phyloP scores from a whole-genome alignment of 2,329 filamentous ascomycete species.

The Coleophoma crateriformis region DNA sequence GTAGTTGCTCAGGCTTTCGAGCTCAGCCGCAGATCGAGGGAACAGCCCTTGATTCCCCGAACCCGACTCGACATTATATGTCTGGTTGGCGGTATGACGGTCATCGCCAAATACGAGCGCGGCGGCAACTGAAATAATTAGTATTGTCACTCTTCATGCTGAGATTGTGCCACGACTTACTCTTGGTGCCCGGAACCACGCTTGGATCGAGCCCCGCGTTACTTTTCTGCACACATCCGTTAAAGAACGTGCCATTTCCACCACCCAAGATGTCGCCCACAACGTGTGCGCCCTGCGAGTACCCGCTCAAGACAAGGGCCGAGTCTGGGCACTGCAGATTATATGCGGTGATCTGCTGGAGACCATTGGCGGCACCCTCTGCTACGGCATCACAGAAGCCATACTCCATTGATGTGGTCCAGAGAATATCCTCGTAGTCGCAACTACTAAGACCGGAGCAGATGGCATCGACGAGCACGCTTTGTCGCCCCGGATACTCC shows the following conservation, averaged over 20 bases:
- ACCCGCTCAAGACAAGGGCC: constrained; percentile 35
- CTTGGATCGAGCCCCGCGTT: constrained; percentile 21
- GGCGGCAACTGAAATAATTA: constrained; percentile 21
- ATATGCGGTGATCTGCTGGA: constrained; percentile 33
- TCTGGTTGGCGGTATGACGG: background rate
- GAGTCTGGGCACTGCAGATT: constrained; percentile 32
- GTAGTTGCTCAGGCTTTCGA: constrained; percentile 11
- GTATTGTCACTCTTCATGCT: background rate
- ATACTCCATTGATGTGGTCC: constrained; percentile 13
- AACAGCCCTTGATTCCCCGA: background rate
- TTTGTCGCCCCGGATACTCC: constrained; percentile 29
- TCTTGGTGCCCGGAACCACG: constrained; percentile 26
- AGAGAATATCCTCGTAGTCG: constrained; percentile 28
- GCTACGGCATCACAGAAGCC: constrained; percentile 31
- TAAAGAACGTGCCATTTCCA: constrained; percentile 29
- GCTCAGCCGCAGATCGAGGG: background rate
- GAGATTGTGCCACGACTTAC: constrained; percentile 19
- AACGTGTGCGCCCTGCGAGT: constrained; percentile 35
- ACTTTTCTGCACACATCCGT: constrained; percentile 18
- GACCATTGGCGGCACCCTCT: constrained; percentile 29
- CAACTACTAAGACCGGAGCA: constrained; percentile 23
- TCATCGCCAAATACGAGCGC: constrained; percentile 16
- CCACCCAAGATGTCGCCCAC: constrained; percentile 30
- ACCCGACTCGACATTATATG: background rate
- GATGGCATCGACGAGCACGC: constrained; percentile 24